These are phyloP conservation scores for Cordia subcordata DNA, from an alignment of 257 asterid genomes.

Conservation along the genomic window DNA sequence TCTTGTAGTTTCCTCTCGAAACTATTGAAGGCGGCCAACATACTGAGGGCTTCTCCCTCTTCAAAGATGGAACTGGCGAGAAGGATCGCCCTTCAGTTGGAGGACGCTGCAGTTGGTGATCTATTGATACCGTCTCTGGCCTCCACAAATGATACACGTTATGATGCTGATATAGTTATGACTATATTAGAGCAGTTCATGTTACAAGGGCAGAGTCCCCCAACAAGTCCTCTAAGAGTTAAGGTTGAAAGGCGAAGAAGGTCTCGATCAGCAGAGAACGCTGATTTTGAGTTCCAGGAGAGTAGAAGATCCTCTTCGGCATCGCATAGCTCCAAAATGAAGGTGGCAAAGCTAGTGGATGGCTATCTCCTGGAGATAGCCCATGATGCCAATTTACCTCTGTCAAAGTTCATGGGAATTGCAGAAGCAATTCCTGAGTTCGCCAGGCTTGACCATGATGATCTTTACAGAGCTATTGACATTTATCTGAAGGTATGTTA, in stretches of 20 bases:
- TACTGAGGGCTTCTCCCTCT: conserved; percentile 63
- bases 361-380: conserved; percentile 68
- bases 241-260: conserved; percentile 66
- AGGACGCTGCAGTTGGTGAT: conserved; percentile 69
- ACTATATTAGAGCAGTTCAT: conserved; percentile 62
- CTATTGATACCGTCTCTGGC: conserved; percentile 56
- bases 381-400: conserved; percentile 37
- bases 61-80: conserved; percentile 60
- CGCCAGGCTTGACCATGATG: conserved; percentile 81
- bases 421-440: conserved; percentile 77
- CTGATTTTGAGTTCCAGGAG: conserved; percentile 66
- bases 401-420: conserved; percentile 56
- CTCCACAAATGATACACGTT: conserved; percentile 22
- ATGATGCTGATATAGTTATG: conserved; percentile 60
- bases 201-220: conserved; percentile 77
- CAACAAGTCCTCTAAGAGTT: conserved; percentile 61
- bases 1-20: conserved; percentile 79
- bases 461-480: conserved; percentile 84
- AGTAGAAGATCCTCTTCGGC: conserved; percentile 83
- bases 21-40: conserved; percentile 65
- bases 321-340: conserved; percentile 70
- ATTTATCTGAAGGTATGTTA: conserved; percentile 66
- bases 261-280: conserved; percentile 74
- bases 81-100: conserved; percentile 61
- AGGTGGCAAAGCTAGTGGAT: conserved; percentile 81